These are phyloP conservation scores for Fusarium irregulare DNA, from an alignment of 2,329 filamentous ascomycete species.

Conservation along the genomic window DNA sequence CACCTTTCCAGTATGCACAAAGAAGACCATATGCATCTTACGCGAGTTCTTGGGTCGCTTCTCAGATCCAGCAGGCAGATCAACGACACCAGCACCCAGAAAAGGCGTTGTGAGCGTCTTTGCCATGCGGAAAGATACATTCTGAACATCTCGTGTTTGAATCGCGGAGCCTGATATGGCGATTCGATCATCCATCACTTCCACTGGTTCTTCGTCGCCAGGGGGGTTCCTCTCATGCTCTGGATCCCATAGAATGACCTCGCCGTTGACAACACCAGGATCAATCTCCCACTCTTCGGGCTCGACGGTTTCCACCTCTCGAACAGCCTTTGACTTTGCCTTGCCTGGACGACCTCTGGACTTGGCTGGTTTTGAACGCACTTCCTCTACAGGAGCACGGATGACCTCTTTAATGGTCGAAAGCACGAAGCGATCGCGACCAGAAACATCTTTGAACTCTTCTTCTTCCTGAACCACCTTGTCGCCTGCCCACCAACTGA, in stretches of 20 bases:
- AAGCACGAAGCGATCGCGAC: constrained; percentile 65
- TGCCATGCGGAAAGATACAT: constrained; percentile 84
- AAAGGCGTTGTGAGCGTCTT: constrained; percentile 88
- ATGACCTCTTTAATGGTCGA: constrained; percentile 81
- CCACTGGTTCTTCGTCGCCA: constrained; percentile 64
- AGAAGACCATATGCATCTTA: constrained; percentile 98
- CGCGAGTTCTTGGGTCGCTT: constrained; percentile 93
- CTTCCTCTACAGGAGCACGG: constrained; percentile 71
- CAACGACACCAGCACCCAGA: constrained; percentile 90
- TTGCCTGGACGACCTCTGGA: constrained; percentile 46
- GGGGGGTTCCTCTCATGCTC: constrained; percentile 66
- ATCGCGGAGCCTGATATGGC: constrained; percentile 68
- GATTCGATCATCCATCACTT: constrained; percentile 65
- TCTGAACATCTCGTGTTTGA: constrained; percentile 67
- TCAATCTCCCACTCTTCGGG: constrained; percentile 78
- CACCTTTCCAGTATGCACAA: constrained; percentile 85
- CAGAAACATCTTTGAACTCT: constrained; percentile 61
- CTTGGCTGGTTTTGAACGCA: constrained; percentile 41
- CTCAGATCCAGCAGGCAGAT: constrained; percentile 82
- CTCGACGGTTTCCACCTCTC: constrained; percentile 64
- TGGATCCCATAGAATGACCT: constrained; percentile 72
- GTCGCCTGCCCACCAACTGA: constrained; percentile 91
- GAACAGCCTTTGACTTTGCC: constrained; percentile 49
- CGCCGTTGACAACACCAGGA: constrained; percentile 72
- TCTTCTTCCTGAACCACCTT: constrained; percentile 75